phyloP scores from a whole-genome alignment of 345 rosid genomes.

The Eucalyptus regnans region DNA sequence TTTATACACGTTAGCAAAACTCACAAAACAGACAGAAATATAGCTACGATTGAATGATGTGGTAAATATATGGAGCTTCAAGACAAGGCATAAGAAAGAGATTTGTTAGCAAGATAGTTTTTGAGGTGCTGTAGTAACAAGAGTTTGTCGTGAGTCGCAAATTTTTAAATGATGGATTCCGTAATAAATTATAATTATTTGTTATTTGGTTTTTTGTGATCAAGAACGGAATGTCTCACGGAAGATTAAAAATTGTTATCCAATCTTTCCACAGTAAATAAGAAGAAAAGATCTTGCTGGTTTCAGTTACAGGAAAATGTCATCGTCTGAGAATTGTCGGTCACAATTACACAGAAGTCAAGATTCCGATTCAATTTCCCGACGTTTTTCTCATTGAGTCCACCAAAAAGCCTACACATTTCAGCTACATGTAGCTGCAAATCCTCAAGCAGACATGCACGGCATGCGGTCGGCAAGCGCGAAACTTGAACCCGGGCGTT shows the following conservation, averaged over 20 bases:
- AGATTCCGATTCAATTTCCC: not conserved
- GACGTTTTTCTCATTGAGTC: not conserved
- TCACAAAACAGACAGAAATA: too few species aligned
- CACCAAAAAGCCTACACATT: not conserved
- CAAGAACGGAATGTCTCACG: accelerated
- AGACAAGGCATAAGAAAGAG: not conserved
- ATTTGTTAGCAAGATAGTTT: too few species aligned
- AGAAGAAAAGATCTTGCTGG: not conserved
- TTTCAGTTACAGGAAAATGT: not conserved
- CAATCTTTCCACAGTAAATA: too few species aligned
- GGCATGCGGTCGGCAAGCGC: not conserved
- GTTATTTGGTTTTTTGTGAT: too few species aligned
- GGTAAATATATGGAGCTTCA: not conserved
- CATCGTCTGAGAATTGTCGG: not conserved
- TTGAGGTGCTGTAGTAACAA: too few species aligned
- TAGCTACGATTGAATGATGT: not conserved
- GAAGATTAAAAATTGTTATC: too few species aligned
- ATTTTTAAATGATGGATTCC: accelerated
- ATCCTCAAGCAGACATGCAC: not conserved
- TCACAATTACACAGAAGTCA: not conserved
- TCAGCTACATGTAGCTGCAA: not conserved
- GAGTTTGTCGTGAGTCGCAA: accelerated
- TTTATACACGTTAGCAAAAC: too few species aligned
- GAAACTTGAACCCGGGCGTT: not conserved
- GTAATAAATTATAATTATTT: too few species aligned